Base-by-base conservation (phyloP, 2,329 filamentous ascomycete species). In the Diaporthe eres region DNA sequence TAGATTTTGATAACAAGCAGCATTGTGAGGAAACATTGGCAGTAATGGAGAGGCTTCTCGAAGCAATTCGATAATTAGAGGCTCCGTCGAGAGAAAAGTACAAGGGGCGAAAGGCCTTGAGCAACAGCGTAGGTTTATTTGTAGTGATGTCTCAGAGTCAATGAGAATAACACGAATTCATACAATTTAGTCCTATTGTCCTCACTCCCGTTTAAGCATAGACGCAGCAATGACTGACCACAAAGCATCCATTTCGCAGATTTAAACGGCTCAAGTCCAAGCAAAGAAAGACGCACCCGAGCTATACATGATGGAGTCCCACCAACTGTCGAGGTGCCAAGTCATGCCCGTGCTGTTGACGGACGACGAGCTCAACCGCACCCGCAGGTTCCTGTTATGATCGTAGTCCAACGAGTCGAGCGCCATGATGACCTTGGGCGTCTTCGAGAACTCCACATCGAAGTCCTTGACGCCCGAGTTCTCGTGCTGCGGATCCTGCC, bases 1-100 rank as follows among this genome's bases (percentile, higher is more conserved):
- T 47, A 47, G 60, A 65, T 25, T 65, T 65, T 31, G 60, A 65
- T 4, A 65, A 47, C 60, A 47, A 65, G 17, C 39, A 47, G 17
- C 39, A 65, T 47, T 65, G 60, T 19, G 25, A 8, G n/a, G 60
- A 47, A 12, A 39, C 60, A 22, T 22, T 47, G 42, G 60, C n/a
- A 13, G 10, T 7, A 10, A 65, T 65, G 60, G 10, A 65, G 4
- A 25, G 25, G 3, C n/a, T 47, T 7, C 34, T 60, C 4, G 1
- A 42, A 25, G 25, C 25, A 25, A 25, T 25, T 25, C 25, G 25
- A 25, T 25, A 25, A 25, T 25, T 25, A 10, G 53, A 57, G 25
- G 25, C 28, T 57, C 51, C 25, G 25, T 31, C 25, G 25, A 28
- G 51, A 53, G n/a, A 25, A 25, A 25, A 25, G 25, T 25, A 25